These are phyloP conservation scores for Trametes punicea DNA, from an alignment of 768 basidiomycete genomes.

Conservation along the genomic window DNA sequence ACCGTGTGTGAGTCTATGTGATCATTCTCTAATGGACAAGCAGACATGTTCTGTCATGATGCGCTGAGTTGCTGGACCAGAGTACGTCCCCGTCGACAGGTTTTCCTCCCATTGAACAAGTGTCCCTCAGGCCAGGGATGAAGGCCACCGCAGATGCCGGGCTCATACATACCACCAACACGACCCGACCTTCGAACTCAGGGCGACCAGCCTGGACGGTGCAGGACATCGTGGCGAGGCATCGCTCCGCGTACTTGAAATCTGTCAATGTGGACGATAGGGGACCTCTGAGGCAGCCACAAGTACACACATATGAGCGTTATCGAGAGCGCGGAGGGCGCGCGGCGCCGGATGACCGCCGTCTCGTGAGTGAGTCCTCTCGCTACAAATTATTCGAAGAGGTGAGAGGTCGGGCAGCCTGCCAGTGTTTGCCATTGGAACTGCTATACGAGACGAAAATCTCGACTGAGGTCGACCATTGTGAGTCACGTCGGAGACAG, in stretches of 20 bases:
- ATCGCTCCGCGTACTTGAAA: constrained; percentile 65
- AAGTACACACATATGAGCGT: constrained; percentile 81
- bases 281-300: constrained; percentile 78
- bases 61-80: constrained; percentile 77
- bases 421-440: constrained; percentile 67
- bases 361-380: constrained; percentile 59
- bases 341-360: constrained; percentile 81
- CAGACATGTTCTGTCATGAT: constrained; percentile 32
- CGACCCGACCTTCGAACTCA: constrained; percentile 87
- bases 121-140: constrained; percentile 51
- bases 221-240: constrained; percentile 57
- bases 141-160: constrained; percentile 67
- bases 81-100: constrained; percentile 10
- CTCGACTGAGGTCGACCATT: constrained; percentile 62
- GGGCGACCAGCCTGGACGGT: constrained; percentile 51
- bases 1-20: constrained; percentile 45
- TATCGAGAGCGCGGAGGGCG: constrained; percentile 58
- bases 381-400: not conserved
- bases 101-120: not conserved
- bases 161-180: constrained; percentile 62
- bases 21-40: no score
- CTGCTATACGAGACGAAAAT: constrained; percentile 74
- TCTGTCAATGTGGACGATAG: constrained; percentile 68
- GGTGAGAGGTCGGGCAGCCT: constrained; percentile 41
- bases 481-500: constrained; percentile 84